Base-by-base conservation (phyloP, 495 filamentous ascomycete species). In the Astrocystis sublimbata region DNA sequence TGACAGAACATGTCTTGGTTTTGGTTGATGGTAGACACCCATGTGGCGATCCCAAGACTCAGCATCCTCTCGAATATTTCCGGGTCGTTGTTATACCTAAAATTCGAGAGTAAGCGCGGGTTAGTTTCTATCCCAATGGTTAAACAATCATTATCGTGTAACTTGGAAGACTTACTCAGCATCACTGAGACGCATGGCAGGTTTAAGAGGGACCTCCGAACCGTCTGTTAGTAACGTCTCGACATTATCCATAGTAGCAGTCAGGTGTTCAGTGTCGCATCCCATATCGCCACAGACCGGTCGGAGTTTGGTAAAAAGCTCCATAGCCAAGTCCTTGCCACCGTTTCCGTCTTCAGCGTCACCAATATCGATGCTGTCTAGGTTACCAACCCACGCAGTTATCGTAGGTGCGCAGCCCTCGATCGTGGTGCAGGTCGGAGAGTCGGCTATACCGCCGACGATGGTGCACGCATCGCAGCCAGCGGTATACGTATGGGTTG, bases 321-420 rank as follows among this genome's bases (percentile, higher is more conserved):
- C 54, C 19, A 28, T 45, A 6, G 15, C 54, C 3, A 43, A 13
- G 23, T 58, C 54, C 15, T 43, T 3, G 8, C 54, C 54, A 26
- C 17, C 17, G 35, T 58, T 58, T 46, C 54, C 35, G 13, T 58
- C 54, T 43, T 58, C 31, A 6, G 54, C 35, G 23, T 58, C 42
- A 12, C 54, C 54, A 19, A 58, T 58, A 28, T 58, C 35, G 54
- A 58, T 24, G 54, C 33, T 58, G 42, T 26, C 45, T 2, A 58
- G 54, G 30, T 43, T 58, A 10, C 31, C 17, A 4, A 58, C 54
- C 54, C 54, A 58, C 5, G 54, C 35, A 24, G 54, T 26, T 13
- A 58, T 58, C 6, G 28, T 58, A 46, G 54, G 54, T 10, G 30
- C 23, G 15, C 42, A 46, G 15, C 15, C 42, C 6, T 6, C 6